Conservation (phyloP, 768 basidiomycete genomes). For the Termitomyces heimii region DNA sequence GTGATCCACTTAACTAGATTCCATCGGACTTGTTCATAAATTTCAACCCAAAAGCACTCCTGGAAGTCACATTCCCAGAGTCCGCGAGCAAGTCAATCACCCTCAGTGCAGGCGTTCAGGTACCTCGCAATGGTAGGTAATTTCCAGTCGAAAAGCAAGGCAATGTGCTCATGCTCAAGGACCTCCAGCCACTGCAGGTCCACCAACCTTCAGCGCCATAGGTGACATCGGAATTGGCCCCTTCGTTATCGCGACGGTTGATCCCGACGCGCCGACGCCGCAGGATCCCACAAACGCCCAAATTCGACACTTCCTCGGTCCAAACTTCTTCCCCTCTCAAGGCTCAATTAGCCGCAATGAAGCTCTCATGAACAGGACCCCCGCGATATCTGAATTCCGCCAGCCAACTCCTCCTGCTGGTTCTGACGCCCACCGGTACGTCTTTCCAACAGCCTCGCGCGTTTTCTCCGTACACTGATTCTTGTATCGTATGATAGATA, state of each 20-base stretch:
- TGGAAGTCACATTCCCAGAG: not conserved
- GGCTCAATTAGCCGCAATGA: not conserved
- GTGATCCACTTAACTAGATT: conserved; percentile 18
- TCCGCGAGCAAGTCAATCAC: not conserved
- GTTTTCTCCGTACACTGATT: not conserved
- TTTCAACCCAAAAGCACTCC: not conserved
- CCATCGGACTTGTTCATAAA: conserved; percentile 10
- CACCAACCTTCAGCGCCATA: conserved; percentile 25
- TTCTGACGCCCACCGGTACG: conserved; percentile 36
- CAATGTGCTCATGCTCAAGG: not conserved
- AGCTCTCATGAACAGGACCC: conserved; percentile 28
- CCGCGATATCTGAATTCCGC: conserved; percentile 31
- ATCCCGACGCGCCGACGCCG: conserved; percentile 49
- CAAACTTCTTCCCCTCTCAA: conserved; percentile 24
- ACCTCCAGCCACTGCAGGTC: conserved; percentile 29
- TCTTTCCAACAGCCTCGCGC: not conserved
- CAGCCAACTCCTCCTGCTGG: conserved; percentile 40
- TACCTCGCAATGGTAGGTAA: not conserved
- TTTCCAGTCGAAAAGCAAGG: not conserved
- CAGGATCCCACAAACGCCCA: conserved; percentile 34
- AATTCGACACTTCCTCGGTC: conserved; percentile 44
- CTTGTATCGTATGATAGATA: conserved; percentile 22
- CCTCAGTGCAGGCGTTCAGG: not conserved
- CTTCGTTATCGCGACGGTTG: conserved; percentile 40
- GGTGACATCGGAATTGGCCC: conserved; percentile 26